Base-by-base conservation (phyloP, 257 asterid genomes). In the Nicotiana undulata region DNA sequence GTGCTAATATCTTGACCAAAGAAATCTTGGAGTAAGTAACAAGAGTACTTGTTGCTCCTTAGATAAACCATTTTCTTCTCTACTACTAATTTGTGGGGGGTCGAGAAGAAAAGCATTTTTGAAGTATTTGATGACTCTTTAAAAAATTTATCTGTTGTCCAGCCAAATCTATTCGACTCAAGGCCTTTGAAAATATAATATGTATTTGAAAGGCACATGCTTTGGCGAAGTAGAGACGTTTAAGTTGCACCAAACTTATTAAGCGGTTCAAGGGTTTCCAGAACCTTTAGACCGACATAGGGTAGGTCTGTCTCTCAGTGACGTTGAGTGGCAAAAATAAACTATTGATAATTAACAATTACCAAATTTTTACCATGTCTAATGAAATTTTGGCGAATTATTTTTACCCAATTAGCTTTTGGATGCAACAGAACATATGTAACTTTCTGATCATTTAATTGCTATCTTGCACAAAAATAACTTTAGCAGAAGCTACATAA, bases 391-490 rank as follows among this genome's bases (percentile, higher is more conserved):
- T 65, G 9, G 49, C 85, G 86, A 53, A 83, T 81, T 58, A 79
- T 83, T 56, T 32, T 80, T 9, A 80, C 87, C 94, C 96, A 92
- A 9, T 88, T 81, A 17, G 93, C 89, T 31, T 84, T 79, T 4
- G 91, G 90, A n/a, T 84, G 88, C 85, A 90, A 24, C 84, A 91
- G 63, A 6, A 80, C 66, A 81, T 49, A 88, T 17, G 65, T 32
- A 16, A 16, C 70, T 31, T 75, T 85, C 0, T 15, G 4, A 63
- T 82, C 59, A 63, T 84, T 66, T 0, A 56, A 8, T 12, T 75
- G 76, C 83, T 88, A 86, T 79, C 81, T n/a, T 16, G 90, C 87
- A 16, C 97, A 96, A 79, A 91, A 91, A 83, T 86, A 91, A 44
- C 72, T 77, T 76, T 83, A 56, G 77, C 90, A 88, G 80, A 90